Conservation (phyloP, 192 early-diverging fungal species). For the Linnemannia hyalina region DNA sequence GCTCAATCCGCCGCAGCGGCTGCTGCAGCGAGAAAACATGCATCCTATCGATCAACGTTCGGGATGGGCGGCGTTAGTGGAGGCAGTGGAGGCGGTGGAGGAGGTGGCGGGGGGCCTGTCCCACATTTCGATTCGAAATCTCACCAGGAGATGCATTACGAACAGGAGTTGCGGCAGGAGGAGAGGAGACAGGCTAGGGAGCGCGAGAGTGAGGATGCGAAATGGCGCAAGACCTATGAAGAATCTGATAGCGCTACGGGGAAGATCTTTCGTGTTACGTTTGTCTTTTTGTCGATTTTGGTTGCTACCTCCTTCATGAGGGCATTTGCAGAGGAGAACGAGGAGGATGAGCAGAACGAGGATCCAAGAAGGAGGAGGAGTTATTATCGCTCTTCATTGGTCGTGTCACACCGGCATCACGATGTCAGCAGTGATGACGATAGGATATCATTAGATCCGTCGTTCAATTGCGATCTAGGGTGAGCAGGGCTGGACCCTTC, state of each 20-base stretch:
- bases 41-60: slow-evolving; percentile 10
- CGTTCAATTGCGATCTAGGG: background rate
- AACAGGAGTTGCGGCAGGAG: slow-evolving; percentile 35
- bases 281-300: slow-evolving; percentile 25
- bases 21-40: slow-evolving; percentile 28
- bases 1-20: slow-evolving; percentile 45
- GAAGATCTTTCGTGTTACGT: slow-evolving; percentile 11
- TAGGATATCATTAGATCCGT: background rate
- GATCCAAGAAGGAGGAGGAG: background rate
- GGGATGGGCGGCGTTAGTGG: slow-evolving; percentile 5
- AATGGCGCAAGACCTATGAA: slow-evolving; percentile 14
- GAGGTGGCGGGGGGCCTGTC: background rate
- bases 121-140: slow-evolving; percentile 50
- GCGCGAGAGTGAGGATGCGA: slow-evolving; percentile 16
- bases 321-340: slow-evolving; percentile 35
- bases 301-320: slow-evolving; percentile 20
- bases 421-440: background rate
- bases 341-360: background rate
- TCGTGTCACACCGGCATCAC: background rate
- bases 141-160: slow-evolving; percentile 55
- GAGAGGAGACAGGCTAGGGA: slow-evolving; percentile 31
- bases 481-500: background rate
- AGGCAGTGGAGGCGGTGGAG: background rate
- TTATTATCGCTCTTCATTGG: background rate
- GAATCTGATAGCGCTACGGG: slow-evolving; percentile 18